Base-by-base conservation (phyloP, 2,329 filamentous ascomycete species). In the Phoma sp. region DNA sequence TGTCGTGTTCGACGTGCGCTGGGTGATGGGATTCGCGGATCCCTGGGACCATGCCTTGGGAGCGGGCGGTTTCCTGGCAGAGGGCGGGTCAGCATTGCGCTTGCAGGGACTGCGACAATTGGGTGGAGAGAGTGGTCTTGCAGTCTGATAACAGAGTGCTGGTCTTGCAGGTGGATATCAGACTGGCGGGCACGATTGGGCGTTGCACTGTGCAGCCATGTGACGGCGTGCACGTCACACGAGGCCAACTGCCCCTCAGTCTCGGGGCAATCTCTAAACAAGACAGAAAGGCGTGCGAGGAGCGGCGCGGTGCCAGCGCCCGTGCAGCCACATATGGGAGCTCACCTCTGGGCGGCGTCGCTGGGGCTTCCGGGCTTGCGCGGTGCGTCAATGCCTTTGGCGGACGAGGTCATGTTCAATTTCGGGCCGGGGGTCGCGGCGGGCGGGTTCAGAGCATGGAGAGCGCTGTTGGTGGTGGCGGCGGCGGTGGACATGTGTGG, bases 11-110 rank as follows among this genome's bases (percentile, higher is more conserved):
- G 80, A 77, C 38, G 80, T 71, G 62, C 83, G 81, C 63, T 86
- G 83, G 17, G 83, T 85, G 69, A 86, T 82, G 37, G 84, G 83
- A 69, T 87, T 87, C 47, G 47, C 21, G n/a, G n/a, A n/a, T 64
- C 83, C 83, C 66, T 82, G 78, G 42, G 81, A 80, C 85, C 85
- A 88, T 66, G 84, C 84, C 73, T 84, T 86, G 61, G 81, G 82
- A 40, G 80, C 62, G 25, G 78, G 71, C 73, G 83, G 75, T 78
- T 82, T 78, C 74, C 82, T 80, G 56, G 33, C 38, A 37, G 52
- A 32, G 18, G 49, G 29, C 42, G 40, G 36, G 64, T 74, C 54
- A 74, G 71, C 69, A 67, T 61, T 56, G 61, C 26, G 29, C 34
- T 42, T 21, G 53, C 28, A 23, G 42, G 37, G 32, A 7, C n/a